phyloP scores from a whole-genome alignment of 331 rosid species.

The Pyrus hybrid region DNA sequence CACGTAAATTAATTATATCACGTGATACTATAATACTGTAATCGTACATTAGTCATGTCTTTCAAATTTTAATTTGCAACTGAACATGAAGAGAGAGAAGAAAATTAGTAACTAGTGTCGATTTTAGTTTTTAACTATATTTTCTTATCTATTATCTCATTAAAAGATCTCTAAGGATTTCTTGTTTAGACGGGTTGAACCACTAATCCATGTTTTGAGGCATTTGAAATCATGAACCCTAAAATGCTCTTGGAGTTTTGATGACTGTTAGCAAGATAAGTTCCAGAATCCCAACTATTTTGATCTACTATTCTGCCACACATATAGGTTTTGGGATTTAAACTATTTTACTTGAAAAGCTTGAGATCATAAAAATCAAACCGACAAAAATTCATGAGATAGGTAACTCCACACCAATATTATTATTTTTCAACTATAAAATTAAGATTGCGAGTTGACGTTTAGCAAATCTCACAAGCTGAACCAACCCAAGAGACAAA shows the following conservation, averaged over 20 bases:
- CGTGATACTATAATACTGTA: no score
- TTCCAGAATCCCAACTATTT: not conserved
- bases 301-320: conserved; percentile 6
- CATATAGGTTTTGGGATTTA: conserved; percentile 3
- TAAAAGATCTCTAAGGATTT: no score
- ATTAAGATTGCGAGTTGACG: not conserved
- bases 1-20: no score
- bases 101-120: no score
- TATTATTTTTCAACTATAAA: not conserved
- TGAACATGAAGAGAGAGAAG: no score
- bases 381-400: conserved; percentile 24
- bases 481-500: conserved; percentile 4
- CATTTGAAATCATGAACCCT: not conserved
- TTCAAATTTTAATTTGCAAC: no score
- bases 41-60: no score
- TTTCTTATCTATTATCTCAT: no score
- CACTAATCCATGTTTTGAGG: not conserved
- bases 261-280: not conserved
- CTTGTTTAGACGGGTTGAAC: not conserved
- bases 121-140: no score
- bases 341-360: not conserved
- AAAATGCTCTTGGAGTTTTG: not conserved
- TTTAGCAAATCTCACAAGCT: not conserved
- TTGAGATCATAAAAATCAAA: not conserved
- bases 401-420: not conserved